These are phyloP conservation scores for Mycena leptocephala DNA, from an alignment of 768 basidiomycete species.

Conservation along the genomic window DNA sequence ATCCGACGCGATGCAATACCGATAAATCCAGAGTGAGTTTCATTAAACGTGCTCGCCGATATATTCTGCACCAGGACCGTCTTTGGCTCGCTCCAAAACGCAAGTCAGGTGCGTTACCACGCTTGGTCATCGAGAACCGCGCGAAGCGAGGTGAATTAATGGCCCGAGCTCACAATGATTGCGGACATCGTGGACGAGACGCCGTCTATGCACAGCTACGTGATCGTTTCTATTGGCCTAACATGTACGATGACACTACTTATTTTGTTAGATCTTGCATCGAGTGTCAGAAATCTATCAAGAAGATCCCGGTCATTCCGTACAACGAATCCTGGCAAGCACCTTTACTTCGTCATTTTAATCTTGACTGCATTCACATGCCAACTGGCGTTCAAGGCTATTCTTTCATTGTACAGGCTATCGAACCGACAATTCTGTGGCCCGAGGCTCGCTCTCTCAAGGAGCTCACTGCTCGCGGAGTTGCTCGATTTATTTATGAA, in stretches of 20 bases:
- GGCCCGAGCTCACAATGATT: constrained; percentile 42
- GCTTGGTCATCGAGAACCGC: constrained; percentile 38
- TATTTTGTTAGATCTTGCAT: constrained; percentile 51
- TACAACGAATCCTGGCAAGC: constrained; percentile 36
- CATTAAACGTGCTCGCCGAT: background rate
- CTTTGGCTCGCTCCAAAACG: background rate
- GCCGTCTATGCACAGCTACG: constrained; percentile 38
- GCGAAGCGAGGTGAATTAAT: constrained; percentile 30
- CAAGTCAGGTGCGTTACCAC: background rate
- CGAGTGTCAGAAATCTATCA: constrained; percentile 46
- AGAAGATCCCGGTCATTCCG: constrained; percentile 35
- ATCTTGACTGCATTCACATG: constrained; percentile 51
- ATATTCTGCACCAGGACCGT: background rate
- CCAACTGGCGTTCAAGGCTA: constrained; percentile 35
- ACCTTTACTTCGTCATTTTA: constrained; percentile 43
- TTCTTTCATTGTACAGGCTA: constrained; percentile 44
- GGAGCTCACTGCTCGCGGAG: constrained; percentile 19
- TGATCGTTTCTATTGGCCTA: constrained; percentile 52
- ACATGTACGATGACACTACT: constrained; percentile 49
- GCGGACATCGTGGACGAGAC: constrained; percentile 31
- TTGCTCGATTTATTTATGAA: constrained; percentile 49
- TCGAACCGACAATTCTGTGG: constrained; percentile 39
- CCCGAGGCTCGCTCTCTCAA: constrained; percentile 37
- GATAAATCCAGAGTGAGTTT: background rate
- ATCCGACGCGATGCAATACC: background rate